phyloP scores from a whole-genome alignment of 2,329 filamentous ascomycete genomes.

The Pseudocercospora vitis region DNA sequence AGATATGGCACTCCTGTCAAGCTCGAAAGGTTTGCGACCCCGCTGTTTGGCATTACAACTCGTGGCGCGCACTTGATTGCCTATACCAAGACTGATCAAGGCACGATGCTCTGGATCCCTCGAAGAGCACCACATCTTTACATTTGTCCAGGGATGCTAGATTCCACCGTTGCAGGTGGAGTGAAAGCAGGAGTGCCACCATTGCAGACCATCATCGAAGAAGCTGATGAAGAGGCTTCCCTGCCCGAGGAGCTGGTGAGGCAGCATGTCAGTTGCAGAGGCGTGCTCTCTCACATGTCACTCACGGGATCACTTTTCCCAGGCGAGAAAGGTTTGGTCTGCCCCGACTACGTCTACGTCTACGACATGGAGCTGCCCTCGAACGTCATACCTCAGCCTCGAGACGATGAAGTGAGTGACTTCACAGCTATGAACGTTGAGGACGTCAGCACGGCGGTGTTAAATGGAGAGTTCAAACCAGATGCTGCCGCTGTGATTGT shows the following conservation, averaged over 20 bases:
- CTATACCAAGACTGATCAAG: slow-evolving; percentile 56
- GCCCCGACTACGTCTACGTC: slow-evolving; percentile 85
- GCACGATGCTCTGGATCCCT: slow-evolving; percentile 79
- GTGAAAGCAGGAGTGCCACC: slow-evolving; percentile 78
- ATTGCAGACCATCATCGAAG: slow-evolving; percentile 77
- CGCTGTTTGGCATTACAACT: slow-evolving; percentile 70
- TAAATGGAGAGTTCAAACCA: slow-evolving; percentile 77
- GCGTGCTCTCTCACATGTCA: slow-evolving; percentile 79
- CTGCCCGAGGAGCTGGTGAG: slow-evolving; percentile 69
- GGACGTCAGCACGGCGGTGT: slow-evolving; percentile 68
- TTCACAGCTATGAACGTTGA: slow-evolving; percentile 75
- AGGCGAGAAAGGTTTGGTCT: slow-evolving; percentile 76
- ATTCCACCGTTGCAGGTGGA: slow-evolving; percentile 87
- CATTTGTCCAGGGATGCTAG: slow-evolving; percentile 83
- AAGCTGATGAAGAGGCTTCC: slow-evolving; percentile 85
- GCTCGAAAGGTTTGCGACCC: slow-evolving; percentile 70
- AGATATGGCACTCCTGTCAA: slow-evolving; percentile 63
- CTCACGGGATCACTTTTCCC: slow-evolving; percentile 71
- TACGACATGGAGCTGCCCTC: slow-evolving; percentile 78
- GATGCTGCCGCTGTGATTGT: slow-evolving; percentile 84
- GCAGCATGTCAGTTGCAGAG: slow-evolving; percentile 56
- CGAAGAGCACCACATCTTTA: slow-evolving; percentile 72
- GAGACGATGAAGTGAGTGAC: slow-evolving; percentile 82
- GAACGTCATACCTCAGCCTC: slow-evolving; percentile 68
- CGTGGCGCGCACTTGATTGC: slow-evolving; percentile 80